phyloP scores from a whole-genome alignment of 805 yeast genomes.

The Candida golubevii region DNA sequence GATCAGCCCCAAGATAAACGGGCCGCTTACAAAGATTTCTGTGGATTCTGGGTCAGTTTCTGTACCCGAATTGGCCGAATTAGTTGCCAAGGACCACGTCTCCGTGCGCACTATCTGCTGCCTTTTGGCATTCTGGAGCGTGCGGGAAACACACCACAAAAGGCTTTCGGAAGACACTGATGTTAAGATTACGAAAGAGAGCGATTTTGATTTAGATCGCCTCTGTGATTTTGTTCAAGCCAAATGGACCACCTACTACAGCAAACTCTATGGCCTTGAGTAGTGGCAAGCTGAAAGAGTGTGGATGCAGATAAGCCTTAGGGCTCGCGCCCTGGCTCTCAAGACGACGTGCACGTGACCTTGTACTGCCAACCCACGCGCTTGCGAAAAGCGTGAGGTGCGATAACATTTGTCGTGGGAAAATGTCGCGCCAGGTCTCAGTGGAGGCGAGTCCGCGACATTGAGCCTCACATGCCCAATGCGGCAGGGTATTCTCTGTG shows the following conservation, averaged over 20 bases:
- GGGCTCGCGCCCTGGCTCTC: conserved; percentile 1
- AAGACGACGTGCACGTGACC: conserved; percentile 3
- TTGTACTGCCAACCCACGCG: too few relatives aligned
- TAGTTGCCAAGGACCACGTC: conserved; percentile 18
- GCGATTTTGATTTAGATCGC: conserved; percentile 9
- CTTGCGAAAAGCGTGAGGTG: too few relatives aligned
- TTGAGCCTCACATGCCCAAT: too few relatives aligned
- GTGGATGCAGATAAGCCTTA: too few relatives aligned
- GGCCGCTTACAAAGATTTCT: neutral
- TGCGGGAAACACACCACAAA: conserved; percentile 12
- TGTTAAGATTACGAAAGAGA: neutral
- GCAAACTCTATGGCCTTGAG: conserved; percentile 35
- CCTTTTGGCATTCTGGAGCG: conserved; percentile 35
- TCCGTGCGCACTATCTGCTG: conserved; percentile 32
- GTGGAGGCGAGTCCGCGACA: too few relatives aligned
- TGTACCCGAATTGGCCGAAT: conserved; percentile 13
- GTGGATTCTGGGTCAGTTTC: conserved; percentile 5
- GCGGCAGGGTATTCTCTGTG: too few relatives aligned
- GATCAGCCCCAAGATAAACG: neutral
- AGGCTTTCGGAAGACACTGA: neutral
- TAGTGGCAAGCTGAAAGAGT: too few relatives aligned
- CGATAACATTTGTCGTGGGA: too few relatives aligned
- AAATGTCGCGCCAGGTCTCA: too few relatives aligned
- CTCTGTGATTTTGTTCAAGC: conserved; percentile 14
- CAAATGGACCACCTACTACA: conserved; percentile 26